These are phyloP conservation scores for Lentinula lateritia DNA, from an alignment of 768 basidiomycete genomes.

Conservation along the genomic window DNA sequence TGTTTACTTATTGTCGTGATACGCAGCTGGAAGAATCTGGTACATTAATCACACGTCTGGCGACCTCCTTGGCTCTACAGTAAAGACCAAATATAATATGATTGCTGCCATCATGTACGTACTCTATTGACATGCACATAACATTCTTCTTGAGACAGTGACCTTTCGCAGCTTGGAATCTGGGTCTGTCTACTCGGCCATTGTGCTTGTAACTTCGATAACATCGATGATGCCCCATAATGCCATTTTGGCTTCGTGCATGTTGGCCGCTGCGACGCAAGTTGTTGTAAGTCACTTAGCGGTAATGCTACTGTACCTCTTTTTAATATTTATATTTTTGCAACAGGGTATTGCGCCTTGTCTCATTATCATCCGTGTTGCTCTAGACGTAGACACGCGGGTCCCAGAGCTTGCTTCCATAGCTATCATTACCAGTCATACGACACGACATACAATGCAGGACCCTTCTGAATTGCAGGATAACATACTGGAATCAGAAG, in stretches of 20 bases:
- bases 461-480: background rate
- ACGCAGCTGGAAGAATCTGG: background rate
- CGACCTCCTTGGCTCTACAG: background rate
- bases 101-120: constrained; percentile 1
- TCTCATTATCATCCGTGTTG: background rate
- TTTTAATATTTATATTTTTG: background rate
- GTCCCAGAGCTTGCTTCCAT: background rate
- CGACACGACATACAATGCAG: background rate
- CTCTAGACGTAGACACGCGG: background rate
- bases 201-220: background rate
- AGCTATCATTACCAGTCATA: background rate
- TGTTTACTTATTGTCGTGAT: no score
- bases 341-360: background rate
- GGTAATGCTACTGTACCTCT: background rate
- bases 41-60: background rate
- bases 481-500: background rate
- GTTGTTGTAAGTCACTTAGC: background rate
- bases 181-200: background rate
- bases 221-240: background rate
- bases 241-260: background rate
- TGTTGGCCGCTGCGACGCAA: background rate
- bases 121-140: background rate
- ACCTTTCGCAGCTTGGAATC: background rate
- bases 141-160: no score
- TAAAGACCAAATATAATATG: background rate